Evolutionary conservation across 345 rosid species (phyloP), one percentile per base, ranked within the genome.

Genomic region (Physaria fendleri): DNA sequence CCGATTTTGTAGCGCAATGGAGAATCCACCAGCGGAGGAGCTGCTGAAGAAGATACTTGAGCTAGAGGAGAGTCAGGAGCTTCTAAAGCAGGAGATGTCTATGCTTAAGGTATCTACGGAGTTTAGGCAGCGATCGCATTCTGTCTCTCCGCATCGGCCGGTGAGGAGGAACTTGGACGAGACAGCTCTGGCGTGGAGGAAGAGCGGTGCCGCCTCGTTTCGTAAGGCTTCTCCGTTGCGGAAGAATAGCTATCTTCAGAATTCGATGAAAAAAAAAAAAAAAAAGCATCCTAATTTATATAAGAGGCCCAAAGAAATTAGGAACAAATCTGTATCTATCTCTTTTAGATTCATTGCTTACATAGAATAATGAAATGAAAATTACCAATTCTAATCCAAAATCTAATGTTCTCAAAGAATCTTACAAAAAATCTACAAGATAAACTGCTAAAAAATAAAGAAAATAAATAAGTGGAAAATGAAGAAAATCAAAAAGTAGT

Each of bases 201-300:
- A 70, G 77, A 79, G 28, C 54, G 90, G 85, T 24, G 68, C 94
- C 7, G 74, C 76, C 10, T 85, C 94, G 22, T 76, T 78, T 72
- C 63, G 95, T 25, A 82, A 89, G 69, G 77, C 97, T 16, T 93
- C 99, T 27, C 97, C 99, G 49, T 58, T 93, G 77, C 90, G 82
- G 73, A 81, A 85, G 56, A 97, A 83, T 74, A 87, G 84, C 65
- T 69, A 76, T 68, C 24, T 79, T 21, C 66, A 29, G 39, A 74
- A 47, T 27, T 61, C 66, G 57, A 52, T 30, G n/a, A n/a, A n/a
- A n/a, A n/a, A n/a, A n/a, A n/a, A n/a, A n/a, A n/a, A n/a, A n/a
- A n/a, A n/a, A n/a, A n/a, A n/a, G n/a, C n/a, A n/a, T n/a, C n/a
- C n/a, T n/a, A n/a, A n/a, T n/a, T n/a, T n/a, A n/a, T n/a, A n/a